Evolutionary conservation across 441 rosid species (phyloP).

Genomic region (Jatropha multifida): DNA sequence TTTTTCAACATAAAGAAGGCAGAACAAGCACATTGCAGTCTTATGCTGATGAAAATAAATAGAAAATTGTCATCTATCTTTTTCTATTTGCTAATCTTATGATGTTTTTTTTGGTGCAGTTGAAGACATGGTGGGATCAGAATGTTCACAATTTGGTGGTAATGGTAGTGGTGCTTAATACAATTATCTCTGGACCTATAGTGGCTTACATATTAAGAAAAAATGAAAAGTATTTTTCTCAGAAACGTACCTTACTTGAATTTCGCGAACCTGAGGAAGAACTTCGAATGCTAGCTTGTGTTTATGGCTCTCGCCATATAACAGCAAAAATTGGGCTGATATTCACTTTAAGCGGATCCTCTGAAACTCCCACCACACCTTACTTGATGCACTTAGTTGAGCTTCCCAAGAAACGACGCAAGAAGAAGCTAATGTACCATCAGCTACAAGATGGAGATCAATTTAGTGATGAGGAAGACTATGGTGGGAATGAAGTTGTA

Average conservation of each 20-base stretch:
- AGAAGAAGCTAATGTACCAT: slow-evolving; percentile 48
- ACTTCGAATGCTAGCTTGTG: slow-evolving; percentile 66
- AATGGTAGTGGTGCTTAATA: slow-evolving; percentile 46
- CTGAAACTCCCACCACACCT: slow-evolving; percentile 41
- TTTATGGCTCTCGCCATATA: slow-evolving; percentile 70
- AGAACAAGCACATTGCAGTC: no score
- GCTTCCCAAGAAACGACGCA: slow-evolving; percentile 56
- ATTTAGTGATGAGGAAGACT: slow-evolving; percentile 67
- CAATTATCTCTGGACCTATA: slow-evolving; percentile 54
- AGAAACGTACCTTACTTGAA: slow-evolving; percentile 50
- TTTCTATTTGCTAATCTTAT: neutral
- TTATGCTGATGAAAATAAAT: no score
- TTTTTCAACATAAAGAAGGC: no score
- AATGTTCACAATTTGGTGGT: slow-evolving; percentile 48
- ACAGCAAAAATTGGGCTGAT: slow-evolving; percentile 48
- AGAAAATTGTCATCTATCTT: neutral
- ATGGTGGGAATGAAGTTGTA: slow-evolving; percentile 67
- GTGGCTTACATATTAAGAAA: slow-evolving; percentile 44
- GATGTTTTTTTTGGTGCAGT: neutral
- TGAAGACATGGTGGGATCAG: slow-evolving; percentile 45
- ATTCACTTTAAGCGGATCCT: slow-evolving; percentile 50
- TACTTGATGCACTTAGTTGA: slow-evolving; percentile 75
- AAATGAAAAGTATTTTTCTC: slow-evolving; percentile 41
- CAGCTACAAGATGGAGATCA: slow-evolving; percentile 61
- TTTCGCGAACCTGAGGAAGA: slow-evolving; percentile 45